Evolutionary conservation across 768 basidiomycete genomes (phyloP).

Genomic region (Termitomyces sp.): DNA sequence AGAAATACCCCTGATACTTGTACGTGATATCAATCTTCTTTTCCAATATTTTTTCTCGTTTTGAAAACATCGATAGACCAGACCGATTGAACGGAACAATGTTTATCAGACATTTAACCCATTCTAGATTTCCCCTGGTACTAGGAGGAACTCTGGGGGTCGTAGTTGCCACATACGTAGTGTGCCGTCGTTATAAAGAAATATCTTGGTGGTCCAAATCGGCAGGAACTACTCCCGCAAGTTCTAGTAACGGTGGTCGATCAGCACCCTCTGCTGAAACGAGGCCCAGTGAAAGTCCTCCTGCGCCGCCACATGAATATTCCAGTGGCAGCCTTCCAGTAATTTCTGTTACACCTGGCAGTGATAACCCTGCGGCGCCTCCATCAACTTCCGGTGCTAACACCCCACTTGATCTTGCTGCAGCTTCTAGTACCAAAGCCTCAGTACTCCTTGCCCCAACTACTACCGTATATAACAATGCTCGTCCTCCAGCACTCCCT

Average conservation of each 20-base stretch:
- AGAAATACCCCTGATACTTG: background rate
- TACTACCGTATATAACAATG: no score
- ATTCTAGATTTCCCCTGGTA: background rate
- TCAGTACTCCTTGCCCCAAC: background rate
- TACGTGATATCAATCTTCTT: background rate
- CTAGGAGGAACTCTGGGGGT: background rate
- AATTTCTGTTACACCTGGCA: background rate
- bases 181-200: background rate
- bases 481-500: no score
- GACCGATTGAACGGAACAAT: background rate
- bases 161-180: background rate
- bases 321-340: background rate
- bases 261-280: no score
- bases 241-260: background rate
- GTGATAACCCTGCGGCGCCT: background rate
- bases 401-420: background rate
- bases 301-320: no score
- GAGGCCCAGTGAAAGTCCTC: no score
- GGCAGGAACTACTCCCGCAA: no score
- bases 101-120: background rate
- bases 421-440: background rate
- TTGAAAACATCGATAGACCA: background rate
- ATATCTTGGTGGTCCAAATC: background rate
- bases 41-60: background rate
- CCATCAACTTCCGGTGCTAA: no score